phyloP scores from a whole-genome alignment of 83 land plant species.

The Thuja plicata region DNA sequence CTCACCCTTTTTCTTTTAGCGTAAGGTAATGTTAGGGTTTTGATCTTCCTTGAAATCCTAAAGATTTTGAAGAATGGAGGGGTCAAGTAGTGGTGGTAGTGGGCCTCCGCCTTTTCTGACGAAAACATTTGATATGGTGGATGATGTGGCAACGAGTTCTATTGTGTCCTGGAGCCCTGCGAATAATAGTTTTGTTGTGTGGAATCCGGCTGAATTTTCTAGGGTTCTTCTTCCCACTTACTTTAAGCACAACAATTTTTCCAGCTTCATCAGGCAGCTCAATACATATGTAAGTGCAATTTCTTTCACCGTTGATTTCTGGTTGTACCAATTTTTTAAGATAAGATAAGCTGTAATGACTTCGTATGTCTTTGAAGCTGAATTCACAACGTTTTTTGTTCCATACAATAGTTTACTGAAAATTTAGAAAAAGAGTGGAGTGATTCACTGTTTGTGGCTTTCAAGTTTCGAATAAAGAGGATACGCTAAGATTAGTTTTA shows the following conservation, averaged over 20 bases:
- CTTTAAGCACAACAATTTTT: constrained; percentile 14
- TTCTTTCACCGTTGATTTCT: background rate
- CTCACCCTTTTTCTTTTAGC: background rate
- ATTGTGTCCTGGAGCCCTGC: constrained; percentile 8
- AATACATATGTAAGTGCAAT: constrained; percentile 8
- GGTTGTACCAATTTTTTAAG: background rate
- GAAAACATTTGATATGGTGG: constrained; percentile 16
- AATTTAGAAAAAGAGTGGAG: background rate
- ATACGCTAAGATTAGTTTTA: background rate
- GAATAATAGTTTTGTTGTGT: constrained; percentile 8
- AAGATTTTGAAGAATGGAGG: background rate
- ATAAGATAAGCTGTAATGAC: background rate
- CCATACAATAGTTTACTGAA: no score
- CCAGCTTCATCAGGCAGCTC: constrained; percentile 15
- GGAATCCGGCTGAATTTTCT: constrained; percentile 15
- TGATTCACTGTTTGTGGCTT: background rate
- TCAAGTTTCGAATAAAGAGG: background rate
- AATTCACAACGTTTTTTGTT: background rate
- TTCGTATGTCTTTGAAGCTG: background rate
- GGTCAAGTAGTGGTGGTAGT: constrained; percentile 1
- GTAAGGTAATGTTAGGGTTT: background rate
- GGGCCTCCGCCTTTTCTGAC: constrained; percentile 11
- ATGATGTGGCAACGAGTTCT: constrained; percentile 7
- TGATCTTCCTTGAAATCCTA: background rate
- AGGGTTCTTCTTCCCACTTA: constrained; percentile 10